Percentiles rank a stretch among this genome's conserved stretches.
phyloP scores from a whole-genome alignment of 768 basidiomycete species.

The Boletus edulis region DNA sequence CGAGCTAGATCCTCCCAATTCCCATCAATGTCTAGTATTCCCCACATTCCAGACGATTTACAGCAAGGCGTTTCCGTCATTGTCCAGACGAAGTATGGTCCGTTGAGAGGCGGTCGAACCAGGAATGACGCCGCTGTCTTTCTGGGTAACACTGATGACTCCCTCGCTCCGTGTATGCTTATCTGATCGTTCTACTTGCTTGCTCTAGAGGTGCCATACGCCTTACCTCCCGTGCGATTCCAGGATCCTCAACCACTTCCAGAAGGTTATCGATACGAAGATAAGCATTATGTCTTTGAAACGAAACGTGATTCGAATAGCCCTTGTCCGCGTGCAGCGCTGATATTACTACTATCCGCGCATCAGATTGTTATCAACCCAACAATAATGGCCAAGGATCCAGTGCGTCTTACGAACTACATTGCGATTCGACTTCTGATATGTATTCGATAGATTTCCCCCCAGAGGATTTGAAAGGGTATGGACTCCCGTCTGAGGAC shows the following conservation, averaged over 20 bases:
- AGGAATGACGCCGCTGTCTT: slow-evolving; percentile 60
- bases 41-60: slow-evolving; percentile 13
- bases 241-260: slow-evolving; percentile 60
- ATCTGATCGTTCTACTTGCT: neutral
- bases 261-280: slow-evolving; percentile 50
- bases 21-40: neutral
- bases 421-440: neutral
- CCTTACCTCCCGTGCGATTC: slow-evolving; percentile 63
- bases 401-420: slow-evolving; percentile 28
- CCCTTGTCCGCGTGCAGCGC: neutral
- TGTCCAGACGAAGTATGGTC: slow-evolving; percentile 55
- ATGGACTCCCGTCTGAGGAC: slow-evolving; percentile 66
- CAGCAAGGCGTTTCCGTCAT: neutral
- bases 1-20: neutral
- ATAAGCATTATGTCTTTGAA: slow-evolving; percentile 59
- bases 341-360: neutral
- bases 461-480: slow-evolving; percentile 59
- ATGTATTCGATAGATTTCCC: slow-evolving; percentile 35
- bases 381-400: slow-evolving; percentile 58
- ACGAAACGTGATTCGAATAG: slow-evolving; percentile 42
- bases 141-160: slow-evolving; percentile 42
- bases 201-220: slow-evolving; percentile 65
- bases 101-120: slow-evolving; percentile 57
- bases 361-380: slow-evolving; percentile 58
- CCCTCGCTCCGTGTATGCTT: neutral